These are phyloP conservation scores for Aureobasidium mangrovei DNA, from an alignment of 2,329 filamentous ascomycete species.

Conservation along the genomic window DNA sequence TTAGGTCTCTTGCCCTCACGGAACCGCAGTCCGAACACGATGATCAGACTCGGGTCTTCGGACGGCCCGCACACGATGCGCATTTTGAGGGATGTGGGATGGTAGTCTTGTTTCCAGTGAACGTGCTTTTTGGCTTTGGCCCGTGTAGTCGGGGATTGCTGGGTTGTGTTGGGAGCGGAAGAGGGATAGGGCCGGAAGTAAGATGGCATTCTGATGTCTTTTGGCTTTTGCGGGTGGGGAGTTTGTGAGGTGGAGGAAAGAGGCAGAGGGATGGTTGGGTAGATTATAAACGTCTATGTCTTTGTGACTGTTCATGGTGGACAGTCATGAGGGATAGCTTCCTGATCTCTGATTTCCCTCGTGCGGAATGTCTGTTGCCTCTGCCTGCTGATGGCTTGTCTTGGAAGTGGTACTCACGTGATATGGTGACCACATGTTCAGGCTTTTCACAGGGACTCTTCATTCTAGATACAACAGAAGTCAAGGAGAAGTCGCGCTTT, in stretches of 20 bases:
- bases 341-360: neutral
- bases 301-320: neutral
- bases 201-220: neutral
- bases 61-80: slow-evolving; percentile 14
- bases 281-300: neutral
- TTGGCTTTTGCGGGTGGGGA: too few relatives aligned
- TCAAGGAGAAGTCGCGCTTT: too few relatives aligned
- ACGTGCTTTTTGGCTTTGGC: slow-evolving; percentile 1
- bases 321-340: neutral
- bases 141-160: neutral
- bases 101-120: slow-evolving; percentile 15
- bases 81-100: slow-evolving; percentile 12
- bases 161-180: neutral
- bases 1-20: slow-evolving; percentile 1
- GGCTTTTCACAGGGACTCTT: too few relatives aligned
- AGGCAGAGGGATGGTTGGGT: neutral
- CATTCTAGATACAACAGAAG: too few relatives aligned
- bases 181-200: slow-evolving; percentile 1
- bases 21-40: slow-evolving; percentile 14
- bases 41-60: slow-evolving; percentile 12
- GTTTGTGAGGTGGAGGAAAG: neutral
- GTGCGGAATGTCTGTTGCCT: neutral
- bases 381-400: slow-evolving; percentile 5
- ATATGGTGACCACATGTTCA: neutral
- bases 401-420: slow-evolving; percentile 4